These are phyloP conservation scores for Sedum album DNA, from an alignment of 164 flowering plant species.

Conservation along the genomic window DNA sequence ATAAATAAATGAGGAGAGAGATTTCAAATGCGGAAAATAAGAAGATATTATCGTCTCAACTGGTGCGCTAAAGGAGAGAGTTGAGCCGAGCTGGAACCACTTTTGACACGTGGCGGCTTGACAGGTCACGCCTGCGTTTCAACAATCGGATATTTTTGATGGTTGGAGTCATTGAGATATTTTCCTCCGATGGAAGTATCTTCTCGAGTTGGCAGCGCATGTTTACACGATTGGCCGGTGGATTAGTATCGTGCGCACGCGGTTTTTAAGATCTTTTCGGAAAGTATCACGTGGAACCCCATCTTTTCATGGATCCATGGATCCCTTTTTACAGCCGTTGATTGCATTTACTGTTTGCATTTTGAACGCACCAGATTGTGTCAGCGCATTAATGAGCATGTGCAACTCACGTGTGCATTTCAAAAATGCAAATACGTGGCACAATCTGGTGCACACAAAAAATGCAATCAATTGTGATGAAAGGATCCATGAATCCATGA, in stretches of 20 bases:
- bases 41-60: background rate
- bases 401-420: too few relatives aligned
- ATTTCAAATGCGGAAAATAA: background rate
- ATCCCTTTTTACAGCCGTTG: too few relatives aligned
- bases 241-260: background rate
- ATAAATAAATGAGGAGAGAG: background rate
- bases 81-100: slow-evolving; percentile 2
- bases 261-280: background rate
- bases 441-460: too few relatives aligned
- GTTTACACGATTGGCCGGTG: background rate
- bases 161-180: slow-evolving; percentile 2
- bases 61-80: background rate
- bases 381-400: too few relatives aligned
- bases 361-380: too few relatives aligned
- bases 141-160: background rate
- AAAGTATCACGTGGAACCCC: too few relatives aligned
- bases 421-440: too few relatives aligned
- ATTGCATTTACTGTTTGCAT: too few relatives aligned
- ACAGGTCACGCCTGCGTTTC: background rate
- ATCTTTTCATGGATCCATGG: too few relatives aligned
- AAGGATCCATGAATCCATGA: too few relatives aligned
- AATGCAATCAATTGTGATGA: too few relatives aligned
- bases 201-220: background rate
- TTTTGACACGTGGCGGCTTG: slow-evolving; percentile 7
- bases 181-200: background rate